Evolutionary conservation across 2,329 filamentous ascomycete species (phyloP).

Genomic region (Talaromyces sp.): DNA sequence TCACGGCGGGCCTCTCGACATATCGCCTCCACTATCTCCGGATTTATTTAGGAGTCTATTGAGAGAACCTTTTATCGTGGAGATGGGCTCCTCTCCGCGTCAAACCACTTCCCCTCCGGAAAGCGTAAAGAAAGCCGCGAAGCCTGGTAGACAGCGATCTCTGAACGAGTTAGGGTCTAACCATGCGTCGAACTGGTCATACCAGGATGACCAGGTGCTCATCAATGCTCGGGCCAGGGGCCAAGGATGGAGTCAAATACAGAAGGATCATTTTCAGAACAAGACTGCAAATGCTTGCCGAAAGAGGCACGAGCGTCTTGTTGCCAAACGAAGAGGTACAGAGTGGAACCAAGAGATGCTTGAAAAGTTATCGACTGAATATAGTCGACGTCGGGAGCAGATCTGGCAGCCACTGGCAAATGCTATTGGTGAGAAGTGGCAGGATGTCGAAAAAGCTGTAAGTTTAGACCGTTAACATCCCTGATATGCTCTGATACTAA

Average conservation of each 20-base stretch:
- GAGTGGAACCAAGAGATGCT: conserved; percentile 77
- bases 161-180: conserved; percentile 15
- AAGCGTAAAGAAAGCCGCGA: neutral
- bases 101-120: neutral
- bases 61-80: neutral
- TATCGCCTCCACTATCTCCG: conserved; percentile 12
- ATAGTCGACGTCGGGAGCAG: conserved; percentile 74
- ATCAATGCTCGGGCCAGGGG: conserved; percentile 68
- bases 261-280: conserved; percentile 68
- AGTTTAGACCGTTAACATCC: conserved; percentile 32
- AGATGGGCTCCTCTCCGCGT: conserved; percentile 7
- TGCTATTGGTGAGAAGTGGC: conserved; percentile 55
- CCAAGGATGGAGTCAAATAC: conserved; percentile 80
- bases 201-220: conserved; percentile 70
- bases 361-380: conserved; percentile 70
- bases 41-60: neutral
- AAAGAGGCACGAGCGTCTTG: conserved; percentile 80
- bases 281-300: conserved; percentile 82
- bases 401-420: conserved; percentile 76
- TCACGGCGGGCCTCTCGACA: conserved; percentile 16
- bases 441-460: conserved; percentile 79
- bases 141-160: neutral
- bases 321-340: conserved; percentile 68
- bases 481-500: neutral
- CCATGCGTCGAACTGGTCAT: conserved; percentile 62